Base-by-base conservation (phyloP, 345 rosid species). In the Durio zibethinus region DNA sequence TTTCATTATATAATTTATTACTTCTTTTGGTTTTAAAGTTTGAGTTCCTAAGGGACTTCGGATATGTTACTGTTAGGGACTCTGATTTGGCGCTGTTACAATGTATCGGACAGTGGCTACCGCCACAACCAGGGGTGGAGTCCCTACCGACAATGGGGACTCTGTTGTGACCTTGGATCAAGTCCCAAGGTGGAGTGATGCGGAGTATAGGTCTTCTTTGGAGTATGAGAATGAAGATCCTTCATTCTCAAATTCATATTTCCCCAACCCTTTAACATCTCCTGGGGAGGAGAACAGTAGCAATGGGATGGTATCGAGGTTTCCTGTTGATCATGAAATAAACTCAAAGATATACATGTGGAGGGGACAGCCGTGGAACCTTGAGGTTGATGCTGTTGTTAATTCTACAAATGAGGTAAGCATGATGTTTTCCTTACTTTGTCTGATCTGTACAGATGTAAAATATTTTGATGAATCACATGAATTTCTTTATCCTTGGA, bases 281-380 rank as follows among this genome's bases (percentile, higher is more conserved):
- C 69, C 87, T 35, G 89, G 84, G 77, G 88, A 84, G 21, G 93
- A 85, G 38, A 83, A 84, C 67, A 83, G 87, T 53, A 82, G 86
- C 48, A 81, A 78, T 87, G 93, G 94, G 77, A 81, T 87, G 86
- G 80, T 80, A 2, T 92, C 98, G 5, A 92, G 91, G 84, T 96
- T 96, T 82, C 97, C 97, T 10, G 90, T 93, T 64, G 93, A 96
- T 84, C 93, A 86, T 71, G 95, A 93, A 68, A 89, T 92, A 68
- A 96, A 92, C 86, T 88, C 90, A 0, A 92, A 84, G 84, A 92
- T 96, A 61, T 92, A 92, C 76, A 78, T 96, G 18, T 96, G 99
- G 99, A 89, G 97, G 84, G 99, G 98, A 62, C 86, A 85, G 79
- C 99, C 99, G 0, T 96, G 99, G 99, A 96, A 89, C 89, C 93